These are phyloP conservation scores for Penstemon newberryi DNA, from an alignment of 257 asterid species.

Conservation along the genomic window DNA sequence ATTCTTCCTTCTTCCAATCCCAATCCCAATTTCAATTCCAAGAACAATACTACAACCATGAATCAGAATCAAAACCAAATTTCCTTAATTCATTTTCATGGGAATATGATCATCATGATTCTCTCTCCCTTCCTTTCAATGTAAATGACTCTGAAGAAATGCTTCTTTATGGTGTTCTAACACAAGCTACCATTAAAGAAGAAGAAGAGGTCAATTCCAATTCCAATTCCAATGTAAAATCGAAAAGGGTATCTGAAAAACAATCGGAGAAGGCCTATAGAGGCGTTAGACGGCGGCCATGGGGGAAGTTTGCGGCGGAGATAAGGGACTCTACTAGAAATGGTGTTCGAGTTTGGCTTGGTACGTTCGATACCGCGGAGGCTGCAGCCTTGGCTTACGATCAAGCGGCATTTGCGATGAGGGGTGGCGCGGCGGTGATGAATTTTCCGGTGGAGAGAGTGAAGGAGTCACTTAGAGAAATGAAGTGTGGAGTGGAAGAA, in stretches of 20 bases:
- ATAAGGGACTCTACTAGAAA: too few species aligned
- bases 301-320: constrained; percentile 36
- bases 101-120: constrained; percentile 35
- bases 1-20: constrained; percentile 32
- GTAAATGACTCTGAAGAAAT: constrained; percentile 65
- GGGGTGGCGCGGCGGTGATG: constrained; percentile 71
- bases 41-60: not conserved
- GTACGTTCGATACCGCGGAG: constrained; percentile 34
- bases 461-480: constrained; percentile 51
- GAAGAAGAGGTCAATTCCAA: constrained; percentile 60
- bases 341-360: too few species aligned
- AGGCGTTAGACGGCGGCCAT: too few species aligned
- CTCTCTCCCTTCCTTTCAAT: constrained; percentile 61
- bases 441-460: constrained; percentile 76
- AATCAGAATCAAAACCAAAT: constrained; percentile 30
- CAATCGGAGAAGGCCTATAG: too few species aligned
- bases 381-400: constrained; percentile 89
- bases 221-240: not conserved
- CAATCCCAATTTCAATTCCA: constrained; percentile 27
- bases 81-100: constrained; percentile 26
- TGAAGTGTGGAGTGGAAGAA: constrained; percentile 53
- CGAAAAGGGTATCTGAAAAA: constrained; percentile 12
- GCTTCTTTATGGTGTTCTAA: constrained; percentile 49
- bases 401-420: constrained; percentile 76
- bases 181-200: constrained; percentile 31